Evolutionary conservation across 1,284 basidiomycete species (phyloP).

Genomic region (Sphaerobolus stellatus): DNA sequence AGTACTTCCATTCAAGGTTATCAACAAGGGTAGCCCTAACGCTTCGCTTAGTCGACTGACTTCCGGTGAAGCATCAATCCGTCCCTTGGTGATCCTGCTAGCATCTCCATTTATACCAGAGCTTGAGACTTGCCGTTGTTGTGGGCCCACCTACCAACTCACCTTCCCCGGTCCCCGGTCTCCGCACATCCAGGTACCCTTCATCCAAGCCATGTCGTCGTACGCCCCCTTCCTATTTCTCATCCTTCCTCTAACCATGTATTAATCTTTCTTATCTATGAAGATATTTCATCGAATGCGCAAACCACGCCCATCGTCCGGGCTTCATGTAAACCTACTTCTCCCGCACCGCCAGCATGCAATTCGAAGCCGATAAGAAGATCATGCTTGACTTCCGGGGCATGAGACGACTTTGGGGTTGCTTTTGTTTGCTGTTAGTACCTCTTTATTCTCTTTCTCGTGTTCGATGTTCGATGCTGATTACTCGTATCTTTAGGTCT

Average conservation of each 20-base stretch:
- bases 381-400: conserved; percentile 46
- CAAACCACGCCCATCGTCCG: conserved; percentile 37
- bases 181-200: conserved; percentile 35
- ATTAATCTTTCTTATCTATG: conserved; percentile 14
- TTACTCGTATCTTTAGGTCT: conserved; percentile 29
- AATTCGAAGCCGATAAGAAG: conserved; percentile 42
- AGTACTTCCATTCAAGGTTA: no score
- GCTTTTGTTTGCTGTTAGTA: conserved; percentile 33
- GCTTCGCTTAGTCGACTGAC: no score
- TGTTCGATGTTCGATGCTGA: no score
- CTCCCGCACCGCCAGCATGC: conserved; percentile 38
- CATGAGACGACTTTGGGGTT: conserved; percentile 51
- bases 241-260: background rate
- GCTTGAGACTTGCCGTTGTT: no score
- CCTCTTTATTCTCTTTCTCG: background rate
- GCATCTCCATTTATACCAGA: no score
- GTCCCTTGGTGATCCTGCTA: no score
- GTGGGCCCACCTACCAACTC: no score
- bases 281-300: conserved; percentile 43
- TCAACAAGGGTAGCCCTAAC: no score
- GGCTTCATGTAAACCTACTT: conserved; percentile 31
- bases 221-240: background rate
- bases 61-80: no score
- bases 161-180: conserved; percentile 41
- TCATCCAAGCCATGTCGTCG: conserved; percentile 41